Evolutionary conservation across 768 basidiomycete genomes (phyloP).

Genomic region (Kwoniella botswanensis): DNA sequence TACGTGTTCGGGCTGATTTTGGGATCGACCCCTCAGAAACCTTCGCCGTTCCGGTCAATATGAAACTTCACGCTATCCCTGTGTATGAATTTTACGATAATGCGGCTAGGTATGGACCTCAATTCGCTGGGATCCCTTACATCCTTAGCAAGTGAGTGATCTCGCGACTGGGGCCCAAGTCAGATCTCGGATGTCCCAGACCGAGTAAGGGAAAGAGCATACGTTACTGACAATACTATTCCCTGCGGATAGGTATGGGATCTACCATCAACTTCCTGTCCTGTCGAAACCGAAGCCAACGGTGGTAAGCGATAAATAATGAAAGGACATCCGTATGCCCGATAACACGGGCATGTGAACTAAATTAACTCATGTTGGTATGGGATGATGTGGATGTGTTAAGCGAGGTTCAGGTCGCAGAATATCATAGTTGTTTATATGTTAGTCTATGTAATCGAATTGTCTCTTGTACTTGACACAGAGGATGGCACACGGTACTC

Average conservation of each 20-base stretch:
- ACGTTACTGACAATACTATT: not conserved
- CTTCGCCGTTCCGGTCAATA: constrained; percentile 95
- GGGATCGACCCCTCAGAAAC: constrained; percentile 68
- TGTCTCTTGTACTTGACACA: too few relatives aligned
- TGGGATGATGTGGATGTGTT: too few relatives aligned
- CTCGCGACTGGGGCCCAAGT: too few relatives aligned
- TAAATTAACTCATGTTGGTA: not conserved
- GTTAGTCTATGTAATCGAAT: too few relatives aligned
- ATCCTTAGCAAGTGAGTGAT: constrained; percentile 74
- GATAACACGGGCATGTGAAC: not conserved
- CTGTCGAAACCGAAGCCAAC: not conserved
- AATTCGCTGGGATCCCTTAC: constrained; percentile 91
- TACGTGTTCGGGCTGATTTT: not conserved
- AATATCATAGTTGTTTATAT: too few relatives aligned
- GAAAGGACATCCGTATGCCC: not conserved
- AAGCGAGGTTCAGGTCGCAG: too few relatives aligned
- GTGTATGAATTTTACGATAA: constrained; percentile 98
- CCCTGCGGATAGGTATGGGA: not conserved
- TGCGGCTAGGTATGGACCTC: constrained; percentile 87
- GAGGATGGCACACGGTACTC: too few relatives aligned
- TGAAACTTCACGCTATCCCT: constrained; percentile 96
- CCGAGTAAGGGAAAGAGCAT: too few relatives aligned
- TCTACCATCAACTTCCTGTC: not conserved
- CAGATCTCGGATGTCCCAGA: too few relatives aligned
- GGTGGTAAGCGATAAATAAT: not conserved